A percentile compares a stretch with the other conserved stretches of the same genome.
These are phyloP conservation scores for Hanseniaspora thailandica DNA, from an alignment of 805 yeast species.

Conservation along the genomic window DNA sequence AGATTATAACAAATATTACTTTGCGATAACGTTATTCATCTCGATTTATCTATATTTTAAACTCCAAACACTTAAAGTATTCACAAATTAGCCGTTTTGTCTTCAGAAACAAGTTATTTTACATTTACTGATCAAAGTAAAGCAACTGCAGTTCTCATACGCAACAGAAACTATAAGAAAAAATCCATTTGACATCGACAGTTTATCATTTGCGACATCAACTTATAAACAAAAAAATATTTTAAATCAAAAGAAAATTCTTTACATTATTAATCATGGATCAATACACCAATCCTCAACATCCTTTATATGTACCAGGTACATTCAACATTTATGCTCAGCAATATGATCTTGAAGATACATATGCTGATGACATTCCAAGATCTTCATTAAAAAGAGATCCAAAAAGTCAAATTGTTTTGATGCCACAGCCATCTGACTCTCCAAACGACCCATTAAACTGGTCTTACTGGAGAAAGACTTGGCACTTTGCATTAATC, in stretches of 20 bases:
- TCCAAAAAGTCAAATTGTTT: constrained; percentile 29
- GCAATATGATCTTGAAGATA: constrained; percentile 24
- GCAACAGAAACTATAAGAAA: not conserved
- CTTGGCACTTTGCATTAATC: constrained; percentile 41
- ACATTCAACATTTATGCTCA: constrained; percentile 42
- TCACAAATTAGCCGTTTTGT: not conserved
- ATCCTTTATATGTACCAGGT: constrained; percentile 43
- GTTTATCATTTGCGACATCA: too few species aligned
- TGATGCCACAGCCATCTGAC: constrained; percentile 56
- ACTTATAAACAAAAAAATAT: not conserved
- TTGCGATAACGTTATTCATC: too few species aligned
- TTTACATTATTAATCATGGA: constrained; percentile 23
- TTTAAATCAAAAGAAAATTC: not conserved
- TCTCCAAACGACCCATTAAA: constrained; percentile 55
- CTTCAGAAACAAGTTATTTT: constrained; percentile 7
- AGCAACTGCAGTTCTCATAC: not conserved
- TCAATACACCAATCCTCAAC: constrained; percentile 30
- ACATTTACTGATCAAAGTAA: not conserved
- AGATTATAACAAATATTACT: too few species aligned
- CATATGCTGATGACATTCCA: constrained; percentile 20
- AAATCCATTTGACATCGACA: not conserved
- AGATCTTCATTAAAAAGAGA: constrained; percentile 28
- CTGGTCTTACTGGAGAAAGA: constrained; percentile 36
- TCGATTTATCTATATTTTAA: too few species aligned
- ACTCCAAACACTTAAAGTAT: not conserved